Base-by-base conservation (phyloP, 2,329 filamentous ascomycete genomes). In the Mycogone perniciosa region DNA sequence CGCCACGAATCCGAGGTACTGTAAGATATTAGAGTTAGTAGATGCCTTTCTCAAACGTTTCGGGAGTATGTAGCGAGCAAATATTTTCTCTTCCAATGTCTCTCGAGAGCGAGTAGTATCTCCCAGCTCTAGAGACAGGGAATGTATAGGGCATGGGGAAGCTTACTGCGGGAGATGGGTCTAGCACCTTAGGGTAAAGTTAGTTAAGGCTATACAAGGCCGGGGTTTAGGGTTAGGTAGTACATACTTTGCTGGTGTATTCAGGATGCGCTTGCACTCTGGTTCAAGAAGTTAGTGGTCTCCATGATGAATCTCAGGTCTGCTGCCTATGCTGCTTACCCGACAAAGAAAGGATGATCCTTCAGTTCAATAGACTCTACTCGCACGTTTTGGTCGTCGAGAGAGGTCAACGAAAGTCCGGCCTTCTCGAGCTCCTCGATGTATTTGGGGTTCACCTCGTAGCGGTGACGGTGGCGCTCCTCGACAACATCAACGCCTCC, bases 191-290 rank as follows among this genome's bases (percentile, higher is more conserved):
- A 37, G 34, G 9, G 34, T 37, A 37, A 41, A 26, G 39, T n/a
- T 5, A 41, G 20, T 20, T 20, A 2, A 20, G 20, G 20, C 20
- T 20, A 20, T 3, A 20, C 20, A 20, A 20, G 20, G 20, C 3
- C 20, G 20, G 4, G 20, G 5, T 3, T 85, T 0, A 88, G 88
- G 44, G 80, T 74, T 54, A 95, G 72, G 4, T 20, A 20, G 20
- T 20, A 20, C 20, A 20, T 20, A 93, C 89, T 47, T 86, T 79
- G 59, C 80, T 85, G 46, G 88, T 75, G 64, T 92, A 95, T 68
- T 96, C 90, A 2, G 91, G 89, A 67, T 96, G 90, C 68, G 86
- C 92, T 68, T 96, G 91, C 7, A 93, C 86, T 55, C 86, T 58
- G 27, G 6, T n/a, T 29, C 6, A 13, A 44, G 11, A 8, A 11